Conservation (phyloP, 2,329 filamentous ascomycete genomes). For the Exophiala viscosa region DNA sequence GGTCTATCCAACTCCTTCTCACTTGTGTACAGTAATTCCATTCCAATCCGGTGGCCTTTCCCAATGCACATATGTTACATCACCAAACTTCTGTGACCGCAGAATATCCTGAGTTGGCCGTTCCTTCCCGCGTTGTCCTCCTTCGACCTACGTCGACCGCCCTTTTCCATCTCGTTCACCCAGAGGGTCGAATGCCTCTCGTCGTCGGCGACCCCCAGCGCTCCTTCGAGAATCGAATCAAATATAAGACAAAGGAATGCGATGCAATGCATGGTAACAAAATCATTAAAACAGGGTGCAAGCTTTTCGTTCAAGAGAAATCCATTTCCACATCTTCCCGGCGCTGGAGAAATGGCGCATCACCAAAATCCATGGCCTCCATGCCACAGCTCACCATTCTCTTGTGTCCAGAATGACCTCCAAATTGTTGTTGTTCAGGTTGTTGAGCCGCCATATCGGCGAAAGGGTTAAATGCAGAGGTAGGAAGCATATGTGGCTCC, state of each 20-base stretch:
- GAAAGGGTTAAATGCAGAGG: conserved; percentile 25
- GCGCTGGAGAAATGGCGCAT: conserved; percentile 42
- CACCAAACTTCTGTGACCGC: neutral
- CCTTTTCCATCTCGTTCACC: too few relatives aligned
- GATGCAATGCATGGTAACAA: conserved; percentile 3
- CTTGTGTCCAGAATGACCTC: conserved; percentile 32
- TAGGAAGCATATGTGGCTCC: conserved; percentile 17
- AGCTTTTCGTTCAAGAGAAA: conserved; percentile 29
- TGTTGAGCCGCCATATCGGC: conserved; percentile 15
- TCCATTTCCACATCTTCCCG: conserved; percentile 42
- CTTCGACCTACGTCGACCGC: neutral
- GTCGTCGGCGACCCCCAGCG: neutral
- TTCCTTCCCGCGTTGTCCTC: neutral
- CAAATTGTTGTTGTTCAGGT: conserved; percentile 17
- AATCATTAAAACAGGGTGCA: conserved; percentile 6
- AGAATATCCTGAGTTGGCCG: neutral
- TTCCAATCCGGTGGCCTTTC: neutral
- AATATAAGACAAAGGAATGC: conserved; percentile 19
- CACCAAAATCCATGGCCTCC: conserved; percentile 43
- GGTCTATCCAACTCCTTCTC: neutral
- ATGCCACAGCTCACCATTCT: conserved; percentile 31
- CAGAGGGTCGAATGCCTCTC: neutral
- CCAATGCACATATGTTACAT: neutral
- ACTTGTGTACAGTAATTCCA: neutral
- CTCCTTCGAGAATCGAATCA: neutral